A percentile compares a stretch with the other conserved stretches of the same genome.
Conservation (phyloP, 2,329 filamentous ascomycete genomes). For the Penicillium janthinellum region DNA sequence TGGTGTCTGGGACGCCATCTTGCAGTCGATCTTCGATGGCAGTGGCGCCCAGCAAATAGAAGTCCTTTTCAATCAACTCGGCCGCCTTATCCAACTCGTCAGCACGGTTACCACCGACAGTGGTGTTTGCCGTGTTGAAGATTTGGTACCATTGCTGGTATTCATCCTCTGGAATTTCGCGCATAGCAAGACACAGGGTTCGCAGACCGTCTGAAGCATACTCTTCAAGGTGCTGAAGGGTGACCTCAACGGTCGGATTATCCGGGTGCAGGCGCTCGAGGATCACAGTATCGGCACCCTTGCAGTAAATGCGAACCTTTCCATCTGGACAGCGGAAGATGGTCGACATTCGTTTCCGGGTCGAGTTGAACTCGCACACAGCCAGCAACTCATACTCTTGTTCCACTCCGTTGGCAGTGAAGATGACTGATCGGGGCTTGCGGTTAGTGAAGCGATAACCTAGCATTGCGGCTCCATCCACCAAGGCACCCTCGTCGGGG, state of each 20-base stretch:
- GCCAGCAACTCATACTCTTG: slow-evolving; percentile 87
- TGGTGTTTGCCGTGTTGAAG: slow-evolving; percentile 85
- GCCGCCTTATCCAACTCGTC: slow-evolving; percentile 97
- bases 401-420: slow-evolving; percentile 71
- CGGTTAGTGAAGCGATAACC: slow-evolving; percentile 90
- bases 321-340: slow-evolving; percentile 97
- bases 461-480: slow-evolving; percentile 81
- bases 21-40: slow-evolving; percentile 97
- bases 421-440: slow-evolving; percentile 84
- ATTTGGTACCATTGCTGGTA: slow-evolving; percentile 84
- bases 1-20: slow-evolving; percentile 96
- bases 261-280: slow-evolving; percentile 82
- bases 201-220: slow-evolving; percentile 95
- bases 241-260: slow-evolving; percentile 86
- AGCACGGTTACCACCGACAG: slow-evolving; percentile 85
- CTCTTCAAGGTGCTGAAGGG: slow-evolving; percentile 92
- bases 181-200: slow-evolving; percentile 91
- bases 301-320: slow-evolving; percentile 90
- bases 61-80: slow-evolving; percentile 90
- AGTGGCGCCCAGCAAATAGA: slow-evolving; percentile 88
- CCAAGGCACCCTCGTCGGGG: slow-evolving; percentile 94
- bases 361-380: slow-evolving; percentile 99
- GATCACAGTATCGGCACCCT: slow-evolving; percentile 97
- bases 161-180: slow-evolving; percentile 86
- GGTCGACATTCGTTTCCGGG: slow-evolving; percentile 94